A percentile compares a stretch with the other conserved stretches of the same genome.
Conservation (phyloP, 2,329 filamentous ascomycete species). For the Verticillium klebahnii region DNA sequence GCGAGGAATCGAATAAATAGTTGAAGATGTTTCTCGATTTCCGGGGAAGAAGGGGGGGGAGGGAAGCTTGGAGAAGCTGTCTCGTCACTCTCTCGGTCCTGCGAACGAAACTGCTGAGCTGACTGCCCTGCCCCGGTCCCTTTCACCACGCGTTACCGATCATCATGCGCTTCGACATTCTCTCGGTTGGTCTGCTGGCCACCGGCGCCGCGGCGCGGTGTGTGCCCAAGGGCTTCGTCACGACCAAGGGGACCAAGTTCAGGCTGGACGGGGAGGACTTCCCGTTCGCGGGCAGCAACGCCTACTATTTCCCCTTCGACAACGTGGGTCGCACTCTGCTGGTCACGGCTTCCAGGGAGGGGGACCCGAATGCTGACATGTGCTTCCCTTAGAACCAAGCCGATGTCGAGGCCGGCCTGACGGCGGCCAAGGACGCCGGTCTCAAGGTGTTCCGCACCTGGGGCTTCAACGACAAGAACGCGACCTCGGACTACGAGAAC, state of each 20-base stretch:
- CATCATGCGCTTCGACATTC: constrained; percentile 7
- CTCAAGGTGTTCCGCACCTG: constrained; percentile 51
- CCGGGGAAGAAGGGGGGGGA: not conserved
- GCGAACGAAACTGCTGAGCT: not conserved
- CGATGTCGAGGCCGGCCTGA: constrained; percentile 40
- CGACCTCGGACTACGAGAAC: constrained; percentile 31
- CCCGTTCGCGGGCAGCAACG: constrained; percentile 53
- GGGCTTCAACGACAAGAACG: constrained; percentile 56
- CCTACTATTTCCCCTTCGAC: constrained; percentile 51
- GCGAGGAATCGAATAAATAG: not conserved
- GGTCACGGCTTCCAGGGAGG: not conserved
- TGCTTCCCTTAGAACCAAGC: constrained; percentile 34
- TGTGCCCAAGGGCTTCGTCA: constrained; percentile 38
- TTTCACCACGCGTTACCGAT: not conserved
- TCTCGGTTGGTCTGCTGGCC: constrained; percentile 11
- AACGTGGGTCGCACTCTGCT: constrained; percentile 29
- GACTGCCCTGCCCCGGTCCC: not conserved
- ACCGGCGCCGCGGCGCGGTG: constrained; percentile 6
- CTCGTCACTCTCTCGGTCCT: not conserved
- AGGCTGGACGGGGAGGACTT: constrained; percentile 50
- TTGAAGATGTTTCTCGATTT: not conserved
- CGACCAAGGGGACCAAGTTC: constrained; percentile 44
- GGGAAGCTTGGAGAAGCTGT: too few species aligned
- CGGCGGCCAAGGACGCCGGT: constrained; percentile 40
- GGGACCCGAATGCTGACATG: not conserved